These are phyloP conservation scores for Sphaerobolus stellatus DNA, from an alignment of 1,284 basidiomycete genomes.

Conservation along the genomic window DNA sequence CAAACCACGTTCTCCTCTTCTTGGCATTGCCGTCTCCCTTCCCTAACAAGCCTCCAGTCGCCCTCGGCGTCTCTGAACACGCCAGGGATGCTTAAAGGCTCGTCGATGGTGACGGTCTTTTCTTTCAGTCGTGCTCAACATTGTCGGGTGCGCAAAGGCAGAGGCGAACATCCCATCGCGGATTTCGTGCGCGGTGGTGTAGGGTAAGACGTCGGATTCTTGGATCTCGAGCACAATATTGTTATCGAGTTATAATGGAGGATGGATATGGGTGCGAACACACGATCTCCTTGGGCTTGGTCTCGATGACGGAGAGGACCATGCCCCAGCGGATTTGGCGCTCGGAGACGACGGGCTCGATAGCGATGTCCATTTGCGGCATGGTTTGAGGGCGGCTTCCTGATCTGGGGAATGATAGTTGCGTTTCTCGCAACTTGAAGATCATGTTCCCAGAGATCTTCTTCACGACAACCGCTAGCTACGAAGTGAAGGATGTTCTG, in stretches of 20 bases:
- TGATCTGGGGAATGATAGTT: conserved; percentile 51
- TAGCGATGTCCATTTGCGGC: conserved; percentile 85
- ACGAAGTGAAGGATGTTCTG: no score
- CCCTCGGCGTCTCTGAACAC: no score
- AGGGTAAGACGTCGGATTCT: conserved; percentile 92
- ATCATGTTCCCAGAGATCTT: conserved; percentile 90
- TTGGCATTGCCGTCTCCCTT: no score
- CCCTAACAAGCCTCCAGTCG: no score
- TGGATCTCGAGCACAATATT: conserved; percentile 56
- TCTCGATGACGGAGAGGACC: conserved; percentile 88
- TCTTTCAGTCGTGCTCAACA: no score
- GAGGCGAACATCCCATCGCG: conserved; percentile 93
- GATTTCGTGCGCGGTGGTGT: conserved; percentile 62
- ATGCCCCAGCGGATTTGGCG: conserved; percentile 91
- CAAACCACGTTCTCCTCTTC: no score
- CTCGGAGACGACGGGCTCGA: conserved; percentile 93
- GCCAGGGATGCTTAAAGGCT: no score
- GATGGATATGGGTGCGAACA: conserved; percentile 34
- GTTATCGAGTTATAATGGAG: not conserved
- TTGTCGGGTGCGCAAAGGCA: conserved; percentile 45
- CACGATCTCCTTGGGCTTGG: conserved; percentile 85
- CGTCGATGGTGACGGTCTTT: no score
- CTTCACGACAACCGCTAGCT: conserved; percentile 82
- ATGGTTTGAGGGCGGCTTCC: conserved; percentile 90
- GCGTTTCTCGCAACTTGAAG: conserved; percentile 64